Percentiles rank a stretch among this genome's conserved stretches.
phyloP scores from a whole-genome alignment of 2,329 filamentous ascomycete genomes.

The Apiospora malaysiana region DNA sequence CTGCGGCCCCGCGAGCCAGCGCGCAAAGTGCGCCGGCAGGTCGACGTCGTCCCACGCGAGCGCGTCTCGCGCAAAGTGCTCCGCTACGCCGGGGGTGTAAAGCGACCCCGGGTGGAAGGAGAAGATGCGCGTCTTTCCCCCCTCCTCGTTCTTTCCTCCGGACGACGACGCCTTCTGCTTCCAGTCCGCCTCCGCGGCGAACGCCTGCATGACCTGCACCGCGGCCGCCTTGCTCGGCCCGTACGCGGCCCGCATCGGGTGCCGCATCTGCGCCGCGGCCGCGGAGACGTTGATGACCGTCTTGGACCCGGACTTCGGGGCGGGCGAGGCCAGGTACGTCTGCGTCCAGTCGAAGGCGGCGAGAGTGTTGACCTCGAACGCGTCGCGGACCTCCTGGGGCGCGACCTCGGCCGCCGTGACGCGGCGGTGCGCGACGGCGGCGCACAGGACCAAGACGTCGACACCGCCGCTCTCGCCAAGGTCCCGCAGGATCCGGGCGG shows the following conservation, averaged over 20 bases:
- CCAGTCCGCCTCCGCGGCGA: background rate
- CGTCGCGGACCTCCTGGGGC: background rate
- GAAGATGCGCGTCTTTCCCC: conserved; percentile 1
- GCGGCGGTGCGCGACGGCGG: background rate
- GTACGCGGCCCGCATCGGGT: background rate
- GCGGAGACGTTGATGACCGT: background rate
- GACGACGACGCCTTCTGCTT: background rate
- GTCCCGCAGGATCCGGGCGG: background rate
- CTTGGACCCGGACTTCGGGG: background rate
- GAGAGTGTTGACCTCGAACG: background rate
- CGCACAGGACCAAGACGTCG: background rate
- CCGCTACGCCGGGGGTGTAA: background rate
- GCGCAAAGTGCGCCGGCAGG: conserved; percentile 6
- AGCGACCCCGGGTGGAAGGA: background rate
- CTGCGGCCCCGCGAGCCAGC: background rate
- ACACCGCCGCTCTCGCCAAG: background rate
- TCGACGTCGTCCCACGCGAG: conserved; percentile 2
- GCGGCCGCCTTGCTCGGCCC: background rate
- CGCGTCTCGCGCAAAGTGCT: background rate
- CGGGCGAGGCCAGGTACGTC: background rate
- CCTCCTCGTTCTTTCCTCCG: background rate
- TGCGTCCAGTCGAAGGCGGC: background rate
- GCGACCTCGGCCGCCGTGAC: background rate
- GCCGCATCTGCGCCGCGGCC: background rate
- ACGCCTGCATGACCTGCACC: background rate